Evolutionary conservation across 2,329 filamentous ascomycete species (phyloP), one percentile per base, ranked within the genome.

Genomic region (Fusarium incarnatum): DNA sequence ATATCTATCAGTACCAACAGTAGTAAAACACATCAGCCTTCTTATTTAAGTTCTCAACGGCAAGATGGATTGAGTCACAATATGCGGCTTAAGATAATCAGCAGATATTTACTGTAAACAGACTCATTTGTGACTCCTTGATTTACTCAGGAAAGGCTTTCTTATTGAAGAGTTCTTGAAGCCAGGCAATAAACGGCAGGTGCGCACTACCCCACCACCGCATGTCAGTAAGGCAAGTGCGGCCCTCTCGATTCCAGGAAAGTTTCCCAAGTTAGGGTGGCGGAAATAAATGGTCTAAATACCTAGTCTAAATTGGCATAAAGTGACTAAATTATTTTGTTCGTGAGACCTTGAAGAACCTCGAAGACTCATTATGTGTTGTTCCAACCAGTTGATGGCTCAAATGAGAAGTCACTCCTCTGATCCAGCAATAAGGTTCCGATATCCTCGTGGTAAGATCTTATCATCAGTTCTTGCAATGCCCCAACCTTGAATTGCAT

Each of bases 101-200:
- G 16, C 5, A 1, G 1, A 1, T 0, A 37, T n/a, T n/a, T n/a
- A 37, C 18, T 37, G 18, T 37, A 37, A 7, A 4, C 5, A n/a
- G 7, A 37, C 18, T 7, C 18, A 12, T n/a, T n/a, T n/a, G 6
- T 7, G 18, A 37, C 18, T 37, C 18, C 3, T 37, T n/a, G 1
- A n/a, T 37, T 11, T 37, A n/a, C 34, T 37, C 34, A 6, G 10
- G 9, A 11, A 12, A 11, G 34, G 10, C 18, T n/a, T 37, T 18
- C 18, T 37, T n/a, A 7, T 37, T 37, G 10, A 37, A 37, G 18
- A n/a, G 34, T 37, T 37, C 34, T 37, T 37, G 10, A 37, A 37
- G 10, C 3, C 34, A 37, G 4, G 34, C 34, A 37, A 37, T 0
- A 37, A n/a, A n/a, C 10, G 18, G 10, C 34, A 37, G 34, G 34